These are phyloP conservation scores for Crithidia mellificae DNA, from an alignment of 208 protist species.

Conservation along the genomic window DNA sequence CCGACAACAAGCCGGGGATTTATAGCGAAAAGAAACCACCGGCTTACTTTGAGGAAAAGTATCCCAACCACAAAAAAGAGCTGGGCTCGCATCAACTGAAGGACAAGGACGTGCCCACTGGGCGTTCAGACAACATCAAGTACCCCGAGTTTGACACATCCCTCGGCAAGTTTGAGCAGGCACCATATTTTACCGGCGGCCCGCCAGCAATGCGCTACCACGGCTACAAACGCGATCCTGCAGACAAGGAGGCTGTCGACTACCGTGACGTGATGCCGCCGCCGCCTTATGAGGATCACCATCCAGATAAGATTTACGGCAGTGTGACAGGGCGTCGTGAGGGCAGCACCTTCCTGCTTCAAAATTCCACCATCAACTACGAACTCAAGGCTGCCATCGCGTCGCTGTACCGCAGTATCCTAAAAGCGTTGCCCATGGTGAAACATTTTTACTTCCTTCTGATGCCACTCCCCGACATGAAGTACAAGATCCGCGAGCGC, in stretches of 20 bases:
- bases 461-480: conserved; percentile 81
- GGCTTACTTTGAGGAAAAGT: conserved; percentile 75
- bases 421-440: conserved; percentile 82
- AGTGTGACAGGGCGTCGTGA: conserved; percentile 79
- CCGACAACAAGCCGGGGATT: conserved; percentile 63
- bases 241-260: conserved; percentile 58
- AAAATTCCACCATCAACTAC: conserved; percentile 71
- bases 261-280: conserved; percentile 60
- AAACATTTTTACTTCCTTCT: conserved; percentile 90
- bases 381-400: conserved; percentile 69
- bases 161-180: conserved; percentile 82
- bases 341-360: conserved; percentile 66
- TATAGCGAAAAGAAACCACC: conserved; percentile 45
- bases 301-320: conserved; percentile 76
- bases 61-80: conserved; percentile 43
- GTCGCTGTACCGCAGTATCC: conserved; percentile 80
- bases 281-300: conserved; percentile 73
- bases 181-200: conserved; percentile 78
- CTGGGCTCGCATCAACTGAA: conserved; percentile 39
- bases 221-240: conserved; percentile 67
- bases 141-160: conserved; percentile 77
- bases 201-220: conserved; percentile 82
- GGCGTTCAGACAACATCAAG: conserved; percentile 78
- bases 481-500: conserved; percentile 76
- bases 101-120: conserved; percentile 45